phyloP scores from a whole-genome alignment of 139 green algal genomes.

The Coelastrella sp. region DNA sequence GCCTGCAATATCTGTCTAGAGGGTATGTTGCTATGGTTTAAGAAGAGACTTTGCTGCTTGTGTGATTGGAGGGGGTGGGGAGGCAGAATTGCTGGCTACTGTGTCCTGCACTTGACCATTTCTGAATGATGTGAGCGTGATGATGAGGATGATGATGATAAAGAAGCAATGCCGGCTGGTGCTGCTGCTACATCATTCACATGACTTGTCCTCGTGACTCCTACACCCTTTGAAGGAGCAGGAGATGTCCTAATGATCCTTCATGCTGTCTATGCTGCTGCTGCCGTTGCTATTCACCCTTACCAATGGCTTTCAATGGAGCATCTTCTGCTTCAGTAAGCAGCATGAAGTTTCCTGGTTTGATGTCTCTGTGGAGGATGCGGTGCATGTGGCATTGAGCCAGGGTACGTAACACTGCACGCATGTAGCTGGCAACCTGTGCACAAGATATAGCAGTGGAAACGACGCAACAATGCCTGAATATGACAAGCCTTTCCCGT shows the following conservation, averaged over 20 bases:
- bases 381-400: constrained; percentile 75
- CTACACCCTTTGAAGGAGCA: neutral
- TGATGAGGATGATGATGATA: no score
- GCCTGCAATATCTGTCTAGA: no score
- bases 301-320: constrained; percentile 90
- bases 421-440: constrained; percentile 82
- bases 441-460: no score
- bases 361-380: constrained; percentile 88
- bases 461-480: neutral
- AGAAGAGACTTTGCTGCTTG: no score
- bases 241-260: neutral
- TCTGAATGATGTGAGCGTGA: no score
- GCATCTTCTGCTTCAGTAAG: constrained; percentile 70
- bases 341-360: constrained; percentile 94
- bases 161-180: no score
- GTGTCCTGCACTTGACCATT: no score
- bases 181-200: no score
- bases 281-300: neutral
- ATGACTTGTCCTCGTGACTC: no score
- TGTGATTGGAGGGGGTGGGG: no score
- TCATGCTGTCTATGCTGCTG: neutral
- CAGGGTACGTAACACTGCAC: constrained; percentile 78
- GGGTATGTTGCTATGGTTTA: no score
- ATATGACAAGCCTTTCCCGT: neutral
- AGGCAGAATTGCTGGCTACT: no score